Evolutionary conservation across 176 grass and related monocot genomes (phyloP), one percentile per base, ranked within the genome.

Genomic region (Coix lacrymajobi): DNA sequence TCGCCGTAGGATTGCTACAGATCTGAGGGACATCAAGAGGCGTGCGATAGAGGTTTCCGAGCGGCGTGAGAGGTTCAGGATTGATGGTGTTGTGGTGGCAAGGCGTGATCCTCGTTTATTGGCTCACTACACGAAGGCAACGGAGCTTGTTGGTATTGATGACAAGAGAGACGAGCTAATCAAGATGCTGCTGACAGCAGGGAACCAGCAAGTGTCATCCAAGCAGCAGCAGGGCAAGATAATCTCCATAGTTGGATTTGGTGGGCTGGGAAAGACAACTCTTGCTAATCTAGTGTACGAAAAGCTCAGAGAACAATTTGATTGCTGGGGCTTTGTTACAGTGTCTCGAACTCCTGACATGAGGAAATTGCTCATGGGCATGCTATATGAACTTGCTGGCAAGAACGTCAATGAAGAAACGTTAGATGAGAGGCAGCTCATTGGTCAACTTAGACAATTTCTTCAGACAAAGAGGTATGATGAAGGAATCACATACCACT

Each of bases 331-430:
- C 7, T 20, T 51, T 29, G 12, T 45, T 4, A 17, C 69, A 1
- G 69, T 71, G 69, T 71, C 40, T 17, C 24, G 17, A 43, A 71
- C 39, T 71, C 39, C 39, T 45, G n/a, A 71, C 13, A n/a, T 45
- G 24, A 26, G 29, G 0, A 71, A 8, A 45, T 7, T 71, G 1
- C 45, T 71, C 24, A 71, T 29, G 24, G 40, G 0, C 40, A 29
- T 46, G 6, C 13, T 71, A 0, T 30, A 46, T 46, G 13, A 46
- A 46, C 14, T 46, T 46, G 44, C 43, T 43, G 32, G 8, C 30
- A 34, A 33, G 0, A 3, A 0, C 11, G 14, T 6, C 1, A 3
- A 11, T n/a, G 5, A 20, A 26, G 19, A 13, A n/a, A 2, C 11
- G 28, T 26, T 15, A 11, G 49, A 39, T 36, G 31, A 61, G 32